phyloP scores from a whole-genome alignment of 441 rosid species.

The Bruguiera hainesii region DNA sequence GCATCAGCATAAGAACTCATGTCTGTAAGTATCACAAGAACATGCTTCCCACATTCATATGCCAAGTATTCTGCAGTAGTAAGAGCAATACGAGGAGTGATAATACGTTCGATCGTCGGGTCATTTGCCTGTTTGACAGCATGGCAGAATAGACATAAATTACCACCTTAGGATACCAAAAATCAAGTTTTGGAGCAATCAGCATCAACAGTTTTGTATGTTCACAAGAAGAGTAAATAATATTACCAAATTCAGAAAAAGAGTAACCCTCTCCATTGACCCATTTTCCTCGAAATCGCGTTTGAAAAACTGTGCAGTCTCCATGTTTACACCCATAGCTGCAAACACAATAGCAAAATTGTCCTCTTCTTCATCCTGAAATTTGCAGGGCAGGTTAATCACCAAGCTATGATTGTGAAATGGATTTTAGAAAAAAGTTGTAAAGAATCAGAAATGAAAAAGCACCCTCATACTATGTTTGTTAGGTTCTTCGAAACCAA shows the following conservation, averaged over 20 bases:
- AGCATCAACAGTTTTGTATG: conserved; percentile 6
- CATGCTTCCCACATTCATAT: conserved; percentile 99
- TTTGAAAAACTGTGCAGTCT: conserved; percentile 97
- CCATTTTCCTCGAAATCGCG: conserved; percentile 99
- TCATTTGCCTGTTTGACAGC: conserved; percentile 78
- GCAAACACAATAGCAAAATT: conserved; percentile 98
- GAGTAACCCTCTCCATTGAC: conserved; percentile 98
- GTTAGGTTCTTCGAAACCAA: not conserved
- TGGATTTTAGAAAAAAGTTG: not conserved
- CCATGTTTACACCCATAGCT: conserved; percentile 99
- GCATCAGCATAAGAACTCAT: conserved; percentile 99
- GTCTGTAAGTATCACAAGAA: conserved; percentile 88
- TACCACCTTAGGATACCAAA: conserved; percentile 9
- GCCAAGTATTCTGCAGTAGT: conserved; percentile 96
- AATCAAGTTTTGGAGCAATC: conserved; percentile 5
- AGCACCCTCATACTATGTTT: not conserved
- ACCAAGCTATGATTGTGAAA: not conserved
- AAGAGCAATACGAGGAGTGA: conserved; percentile 94
- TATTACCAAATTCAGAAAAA: conserved; percentile 87
- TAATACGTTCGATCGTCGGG: conserved; percentile 94
- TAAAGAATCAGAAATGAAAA: conserved; percentile 6
- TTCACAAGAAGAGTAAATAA: not conserved
- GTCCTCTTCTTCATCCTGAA: conserved; percentile 83
- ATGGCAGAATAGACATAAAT: not conserved
- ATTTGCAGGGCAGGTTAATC: conserved; percentile 12